phyloP scores from a whole-genome alignment of 179 eudicot species.

The Pouteria campechiana region DNA sequence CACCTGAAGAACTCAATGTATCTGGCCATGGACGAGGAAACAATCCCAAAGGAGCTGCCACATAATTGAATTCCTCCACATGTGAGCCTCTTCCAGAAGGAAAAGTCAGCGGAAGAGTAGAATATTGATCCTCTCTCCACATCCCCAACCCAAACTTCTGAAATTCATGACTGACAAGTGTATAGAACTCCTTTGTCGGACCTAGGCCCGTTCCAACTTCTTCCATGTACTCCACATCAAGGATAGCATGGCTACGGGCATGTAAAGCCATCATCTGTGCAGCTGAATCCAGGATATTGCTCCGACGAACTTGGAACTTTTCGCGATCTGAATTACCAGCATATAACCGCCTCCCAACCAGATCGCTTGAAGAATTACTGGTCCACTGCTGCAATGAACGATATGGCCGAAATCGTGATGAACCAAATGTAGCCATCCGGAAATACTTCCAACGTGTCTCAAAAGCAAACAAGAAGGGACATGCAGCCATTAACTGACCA shows the following conservation, averaged over 20 bases:
- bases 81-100: slow-evolving; percentile 13
- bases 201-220: slow-evolving; percentile 99
- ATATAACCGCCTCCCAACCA: slow-evolving; percentile 35
- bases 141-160: slow-evolving; percentile 66
- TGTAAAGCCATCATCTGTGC: slow-evolving; percentile 71
- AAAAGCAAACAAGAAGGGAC: slow-evolving; percentile 73
- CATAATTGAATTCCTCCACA: slow-evolving; percentile 16
- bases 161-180: slow-evolving; percentile 76
- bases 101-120: slow-evolving; percentile 22
- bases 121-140: slow-evolving; percentile 72
- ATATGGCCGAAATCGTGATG: slow-evolving; percentile 25
- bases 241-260: slow-evolving; percentile 46
- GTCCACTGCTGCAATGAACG: slow-evolving; percentile 21
- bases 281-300: slow-evolving; percentile 64
- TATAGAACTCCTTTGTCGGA: slow-evolving; percentile 89
- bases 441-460: slow-evolving; percentile 81
- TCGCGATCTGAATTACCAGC: slow-evolving; percentile 40
- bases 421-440: slow-evolving; percentile 63
- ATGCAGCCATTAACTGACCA: slow-evolving; percentile 47
- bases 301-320: slow-evolving; percentile 55
- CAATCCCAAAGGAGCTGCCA: slow-evolving; percentile 44
- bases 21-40: slow-evolving; percentile 92
- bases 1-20: slow-evolving; percentile 18
- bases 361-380: slow-evolving; percentile 23
- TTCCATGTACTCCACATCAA: slow-evolving; percentile 86